These are phyloP conservation scores for Eucalyptus dawsonii DNA, from an alignment of 345 rosid species.

Conservation along the genomic window DNA sequence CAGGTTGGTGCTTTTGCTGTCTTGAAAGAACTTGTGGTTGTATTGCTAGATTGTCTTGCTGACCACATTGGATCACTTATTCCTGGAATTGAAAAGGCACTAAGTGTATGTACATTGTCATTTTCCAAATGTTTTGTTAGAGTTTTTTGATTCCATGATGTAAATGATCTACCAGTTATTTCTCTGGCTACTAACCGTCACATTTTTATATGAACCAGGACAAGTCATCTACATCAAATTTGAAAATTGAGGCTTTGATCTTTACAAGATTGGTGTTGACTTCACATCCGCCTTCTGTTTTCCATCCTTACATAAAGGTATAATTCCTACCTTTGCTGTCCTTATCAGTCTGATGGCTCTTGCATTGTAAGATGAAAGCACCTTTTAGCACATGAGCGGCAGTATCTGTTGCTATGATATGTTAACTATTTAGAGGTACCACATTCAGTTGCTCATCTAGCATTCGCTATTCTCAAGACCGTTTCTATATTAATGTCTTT, in stretches of 20 bases:
- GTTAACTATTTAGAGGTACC: not conserved
- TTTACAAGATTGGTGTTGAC: constrained; percentile 87
- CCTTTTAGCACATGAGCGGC: not conserved
- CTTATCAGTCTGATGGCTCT: not conserved
- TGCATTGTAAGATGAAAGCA: not conserved
- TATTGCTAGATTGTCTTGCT: constrained; percentile 88
- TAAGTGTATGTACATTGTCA: constrained; percentile 46
- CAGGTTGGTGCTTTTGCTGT: constrained; percentile 98
- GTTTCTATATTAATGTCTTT: not conserved
- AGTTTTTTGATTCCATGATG: not conserved
- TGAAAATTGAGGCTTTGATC: constrained; percentile 85
- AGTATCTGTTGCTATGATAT: not conserved
- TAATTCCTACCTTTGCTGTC: not conserved
- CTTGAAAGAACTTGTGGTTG: constrained; percentile 51
- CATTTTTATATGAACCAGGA: constrained; percentile 36
- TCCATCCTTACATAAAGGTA: constrained; percentile 96
- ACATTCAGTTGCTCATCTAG: not conserved
- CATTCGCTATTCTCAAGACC: not conserved
- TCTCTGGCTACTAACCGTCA: not conserved
- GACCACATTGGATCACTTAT: constrained; percentile 92
- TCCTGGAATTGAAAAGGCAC: constrained; percentile 94
- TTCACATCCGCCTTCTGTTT: constrained; percentile 90
- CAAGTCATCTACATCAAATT: constrained; percentile 88
- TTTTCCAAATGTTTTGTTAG: not conserved
- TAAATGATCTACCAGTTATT: not conserved